Percentiles rank a stretch among this genome's conserved stretches.
phyloP scores from a whole-genome alignment of 495 filamentous ascomycete genomes.

The Bombardia bombarda region DNA sequence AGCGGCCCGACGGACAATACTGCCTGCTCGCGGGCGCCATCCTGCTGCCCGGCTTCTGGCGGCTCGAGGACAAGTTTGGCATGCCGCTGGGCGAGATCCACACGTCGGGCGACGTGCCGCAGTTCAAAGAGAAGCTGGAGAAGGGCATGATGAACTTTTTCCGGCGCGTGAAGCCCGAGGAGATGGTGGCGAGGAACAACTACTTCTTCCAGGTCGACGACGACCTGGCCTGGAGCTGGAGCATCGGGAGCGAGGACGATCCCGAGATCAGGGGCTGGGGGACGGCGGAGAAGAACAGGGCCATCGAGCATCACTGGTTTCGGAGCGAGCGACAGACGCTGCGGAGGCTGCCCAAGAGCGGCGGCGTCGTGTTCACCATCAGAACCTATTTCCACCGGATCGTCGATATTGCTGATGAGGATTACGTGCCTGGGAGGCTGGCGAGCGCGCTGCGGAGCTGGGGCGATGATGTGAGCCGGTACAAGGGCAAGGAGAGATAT shows the following conservation, averaged over 20 bases:
- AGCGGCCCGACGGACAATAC: constrained; percentile 71
- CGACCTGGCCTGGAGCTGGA: constrained; percentile 58
- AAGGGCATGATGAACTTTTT: constrained; percentile 82
- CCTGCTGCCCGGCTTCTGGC: constrained; percentile 81
- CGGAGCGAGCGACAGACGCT: constrained; percentile 74
- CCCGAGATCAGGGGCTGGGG: constrained; percentile 59
- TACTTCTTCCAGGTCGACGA: constrained; percentile 81
- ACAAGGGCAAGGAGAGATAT: constrained; percentile 80
- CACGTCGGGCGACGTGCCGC: constrained; percentile 71
- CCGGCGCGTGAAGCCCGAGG: constrained; percentile 53
- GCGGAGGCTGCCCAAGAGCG: constrained; percentile 61
- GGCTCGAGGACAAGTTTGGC: constrained; percentile 73
- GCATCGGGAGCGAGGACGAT: constrained; percentile 67
- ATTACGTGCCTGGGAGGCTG: constrained; percentile 62
- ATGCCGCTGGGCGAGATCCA: constrained; percentile 83
- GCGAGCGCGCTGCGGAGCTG: constrained; percentile 73
- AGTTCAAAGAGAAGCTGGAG: constrained; percentile 67
- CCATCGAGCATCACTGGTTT: constrained; percentile 70
- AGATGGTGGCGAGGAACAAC: constrained; percentile 53
- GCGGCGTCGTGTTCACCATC: constrained; percentile 75
- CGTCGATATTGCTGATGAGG: constrained; percentile 56
- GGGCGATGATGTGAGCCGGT: constrained; percentile 74
- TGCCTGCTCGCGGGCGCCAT: constrained; percentile 76
- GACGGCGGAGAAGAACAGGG: constrained; percentile 68
- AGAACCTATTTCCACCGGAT: constrained; percentile 71